phyloP scores from a whole-genome alignment of 768 basidiomycete species.

The Kwoniella sp. region DNA sequence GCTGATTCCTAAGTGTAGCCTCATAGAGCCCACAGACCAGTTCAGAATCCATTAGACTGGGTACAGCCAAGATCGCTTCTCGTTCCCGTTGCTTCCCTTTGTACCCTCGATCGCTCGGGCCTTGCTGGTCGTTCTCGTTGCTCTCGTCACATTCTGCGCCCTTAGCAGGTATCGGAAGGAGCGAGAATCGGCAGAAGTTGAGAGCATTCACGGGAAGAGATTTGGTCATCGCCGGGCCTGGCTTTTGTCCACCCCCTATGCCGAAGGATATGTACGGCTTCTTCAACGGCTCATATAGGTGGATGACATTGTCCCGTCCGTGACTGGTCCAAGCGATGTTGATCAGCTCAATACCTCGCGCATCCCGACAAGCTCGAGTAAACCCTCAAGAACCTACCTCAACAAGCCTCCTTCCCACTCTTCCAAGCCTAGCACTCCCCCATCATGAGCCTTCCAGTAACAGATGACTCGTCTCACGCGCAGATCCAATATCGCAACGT shows the following conservation, averaged over 20 bases:
- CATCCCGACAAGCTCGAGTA: background rate
- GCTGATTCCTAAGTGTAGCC: background rate
- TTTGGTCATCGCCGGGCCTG: constrained; percentile 53
- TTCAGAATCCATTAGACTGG: constrained; percentile 83
- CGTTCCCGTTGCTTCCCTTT: constrained; percentile 18
- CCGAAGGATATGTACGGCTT: constrained; percentile 12
- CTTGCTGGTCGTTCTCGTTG: background rate
- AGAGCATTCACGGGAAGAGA: constrained; percentile 87
- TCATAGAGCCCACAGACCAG: constrained; percentile 55
- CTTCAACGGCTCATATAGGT: constrained; percentile 35
- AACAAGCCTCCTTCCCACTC: constrained; percentile 66
- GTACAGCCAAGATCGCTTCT: constrained; percentile 63
- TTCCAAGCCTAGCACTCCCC: constrained; percentile 70
- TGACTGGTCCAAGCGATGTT: constrained; percentile 38
- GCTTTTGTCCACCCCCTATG: background rate
- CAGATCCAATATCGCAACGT: constrained; percentile 71
- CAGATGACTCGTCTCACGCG: constrained; percentile 67
- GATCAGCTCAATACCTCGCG: too few species aligned
- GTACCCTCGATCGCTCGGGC: background rate
- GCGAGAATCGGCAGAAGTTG: constrained; percentile 86
- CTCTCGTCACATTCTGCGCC: background rate
- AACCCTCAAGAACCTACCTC: constrained; percentile 61
- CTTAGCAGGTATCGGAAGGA: constrained; percentile 52
- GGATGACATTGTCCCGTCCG: constrained; percentile 46
- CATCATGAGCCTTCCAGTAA: constrained; percentile 73